Evolutionary conservation across 352 stramenopile genomes (phyloP).

Genomic region (Phytophthora brassicae): DNA sequence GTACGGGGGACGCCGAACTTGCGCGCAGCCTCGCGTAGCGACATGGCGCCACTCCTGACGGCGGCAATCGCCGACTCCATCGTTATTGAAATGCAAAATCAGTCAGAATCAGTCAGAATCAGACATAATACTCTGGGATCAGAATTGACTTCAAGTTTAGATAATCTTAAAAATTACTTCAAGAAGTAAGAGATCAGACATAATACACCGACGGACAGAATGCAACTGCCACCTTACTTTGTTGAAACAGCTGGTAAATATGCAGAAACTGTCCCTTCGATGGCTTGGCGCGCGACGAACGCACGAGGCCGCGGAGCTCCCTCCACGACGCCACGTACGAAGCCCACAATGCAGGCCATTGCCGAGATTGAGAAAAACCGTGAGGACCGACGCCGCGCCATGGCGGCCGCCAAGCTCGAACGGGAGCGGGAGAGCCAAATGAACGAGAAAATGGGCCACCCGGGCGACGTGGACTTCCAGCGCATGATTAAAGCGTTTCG

Average conservation of each 20-base stretch:
- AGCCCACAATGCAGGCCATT: constrained; percentile 73
- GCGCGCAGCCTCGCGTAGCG: constrained; percentile 71
- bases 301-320: constrained; percentile 14
- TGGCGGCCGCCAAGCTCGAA: constrained; percentile 86
- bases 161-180: too few species aligned
- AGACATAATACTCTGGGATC: too few species aligned
- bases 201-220: too few species aligned
- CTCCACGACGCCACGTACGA: constrained; percentile 28
- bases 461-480: constrained; percentile 91
- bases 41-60: constrained; percentile 57
- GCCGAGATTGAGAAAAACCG: constrained; percentile 86
- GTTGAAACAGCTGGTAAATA: too few species aligned
- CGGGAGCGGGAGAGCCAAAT: constrained; percentile 78
- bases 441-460: constrained; percentile 81
- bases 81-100: not conserved
- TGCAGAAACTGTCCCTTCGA: constrained; percentile 22
- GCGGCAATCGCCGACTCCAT: constrained; percentile 65
- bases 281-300: constrained; percentile 37
- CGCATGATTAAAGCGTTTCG: constrained; percentile 89
- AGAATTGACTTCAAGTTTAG: too few species aligned
- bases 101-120: too few species aligned
- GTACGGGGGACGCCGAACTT: constrained; percentile 70
- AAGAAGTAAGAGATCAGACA: too few species aligned
- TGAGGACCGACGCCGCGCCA: constrained; percentile 79
- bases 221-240: too few species aligned